Conservation (phyloP, 352 stramenopile genomes). For the Globisporangium echinulatum region DNA sequence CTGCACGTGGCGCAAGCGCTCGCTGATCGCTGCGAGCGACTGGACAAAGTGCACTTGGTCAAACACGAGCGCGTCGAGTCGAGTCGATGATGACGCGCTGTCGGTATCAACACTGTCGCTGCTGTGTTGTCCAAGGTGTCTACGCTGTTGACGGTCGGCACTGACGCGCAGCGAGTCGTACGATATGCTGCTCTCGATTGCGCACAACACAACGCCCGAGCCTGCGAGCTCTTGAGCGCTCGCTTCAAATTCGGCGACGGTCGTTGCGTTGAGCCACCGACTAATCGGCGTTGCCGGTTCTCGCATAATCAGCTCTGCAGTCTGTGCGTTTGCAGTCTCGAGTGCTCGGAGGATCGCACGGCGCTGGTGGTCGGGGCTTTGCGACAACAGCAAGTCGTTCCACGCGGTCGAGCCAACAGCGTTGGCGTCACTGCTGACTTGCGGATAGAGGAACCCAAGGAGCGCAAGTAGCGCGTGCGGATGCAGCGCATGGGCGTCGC, state of each 20-base stretch:
- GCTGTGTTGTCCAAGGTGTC: constrained; percentile 8
- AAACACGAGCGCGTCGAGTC: constrained; percentile 53
- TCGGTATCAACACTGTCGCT: not conserved
- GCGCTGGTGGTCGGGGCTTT: constrained; percentile 56
- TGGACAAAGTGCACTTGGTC: constrained; percentile 76
- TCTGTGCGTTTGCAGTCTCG: constrained; percentile 22
- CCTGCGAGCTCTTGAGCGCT: constrained; percentile 35
- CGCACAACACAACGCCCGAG: constrained; percentile 48
- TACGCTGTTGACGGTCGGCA: no score
- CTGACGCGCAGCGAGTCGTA: constrained; percentile 49
- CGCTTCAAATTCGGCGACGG: constrained; percentile 40
- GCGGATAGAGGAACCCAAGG: constrained; percentile 59
- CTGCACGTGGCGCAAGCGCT: constrained; percentile 59
- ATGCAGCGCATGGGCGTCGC: constrained; percentile 44
- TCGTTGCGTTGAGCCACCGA: constrained; percentile 51
- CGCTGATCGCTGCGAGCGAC: constrained; percentile 61
- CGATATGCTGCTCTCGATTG: constrained; percentile 65
- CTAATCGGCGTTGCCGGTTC: constrained; percentile 50
- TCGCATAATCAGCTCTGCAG: constrained; percentile 34
- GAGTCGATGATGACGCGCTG: no score
- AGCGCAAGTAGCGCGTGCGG: constrained; percentile 56
- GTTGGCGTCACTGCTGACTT: not conserved
- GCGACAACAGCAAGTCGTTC: constrained; percentile 49
- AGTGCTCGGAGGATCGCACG: constrained; percentile 39
- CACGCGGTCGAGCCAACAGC: constrained; percentile 29